These are phyloP conservation scores for Herpetospermum pedunculosum DNA, from an alignment of 306 rosid species.

Conservation along the genomic window DNA sequence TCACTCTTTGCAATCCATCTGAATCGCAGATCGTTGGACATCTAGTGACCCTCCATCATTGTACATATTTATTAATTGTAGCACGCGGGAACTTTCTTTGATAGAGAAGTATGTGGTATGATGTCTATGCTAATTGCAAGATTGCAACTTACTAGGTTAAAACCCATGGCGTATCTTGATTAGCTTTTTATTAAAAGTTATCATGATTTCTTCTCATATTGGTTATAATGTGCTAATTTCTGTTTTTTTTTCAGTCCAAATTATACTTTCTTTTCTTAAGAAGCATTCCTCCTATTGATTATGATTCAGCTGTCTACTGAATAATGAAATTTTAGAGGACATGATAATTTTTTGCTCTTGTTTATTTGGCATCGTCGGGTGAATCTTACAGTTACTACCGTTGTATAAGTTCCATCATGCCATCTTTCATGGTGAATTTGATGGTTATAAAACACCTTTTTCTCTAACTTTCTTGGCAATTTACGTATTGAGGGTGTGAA, in stretches of 20 bases:
- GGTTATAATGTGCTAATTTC: not conserved
- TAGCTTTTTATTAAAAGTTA: not conserved
- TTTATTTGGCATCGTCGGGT: not conserved
- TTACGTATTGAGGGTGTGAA: not conserved
- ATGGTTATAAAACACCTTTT: not conserved
- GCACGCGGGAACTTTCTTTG: slow-evolving; percentile 77
- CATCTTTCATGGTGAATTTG: not conserved
- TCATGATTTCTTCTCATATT: not conserved
- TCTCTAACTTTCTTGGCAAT: not conserved
- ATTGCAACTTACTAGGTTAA: not conserved
- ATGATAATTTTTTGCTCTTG: not conserved
- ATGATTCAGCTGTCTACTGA: not conserved
- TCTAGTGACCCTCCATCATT: slow-evolving; percentile 74
- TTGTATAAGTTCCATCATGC: not conserved
- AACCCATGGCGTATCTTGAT: not conserved
- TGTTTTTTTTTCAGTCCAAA: not conserved
- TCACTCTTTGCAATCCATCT: slow-evolving; percentile 13
- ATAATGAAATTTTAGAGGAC: not conserved
- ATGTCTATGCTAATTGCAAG: slow-evolving; percentile 25
- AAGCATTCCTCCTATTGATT: not conserved
- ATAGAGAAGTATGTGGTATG: slow-evolving; percentile 98
- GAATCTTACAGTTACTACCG: not conserved
- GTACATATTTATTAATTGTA: slow-evolving; percentile 73
- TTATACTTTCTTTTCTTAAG: not conserved
- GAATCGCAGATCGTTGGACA: slow-evolving; percentile 77